A percentile compares a stretch with the other conserved stretches of the same genome.
Conservation (phyloP, 2,329 filamentous ascomycete genomes). For the Tolypocladium amazonense region DNA sequence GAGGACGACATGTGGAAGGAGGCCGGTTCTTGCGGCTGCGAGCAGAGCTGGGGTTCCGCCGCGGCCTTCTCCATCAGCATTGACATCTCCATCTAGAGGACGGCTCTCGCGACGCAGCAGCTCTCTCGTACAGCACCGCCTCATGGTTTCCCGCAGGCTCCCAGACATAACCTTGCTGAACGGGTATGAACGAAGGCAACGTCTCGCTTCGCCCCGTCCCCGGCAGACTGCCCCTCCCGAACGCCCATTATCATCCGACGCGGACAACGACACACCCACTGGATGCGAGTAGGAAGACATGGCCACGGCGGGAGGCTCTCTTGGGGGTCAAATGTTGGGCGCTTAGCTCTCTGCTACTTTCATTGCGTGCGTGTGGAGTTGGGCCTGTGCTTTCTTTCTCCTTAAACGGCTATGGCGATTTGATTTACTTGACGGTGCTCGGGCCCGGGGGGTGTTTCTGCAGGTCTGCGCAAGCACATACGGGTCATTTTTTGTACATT, state of each 20-base stretch:
- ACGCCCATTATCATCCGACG: neutral
- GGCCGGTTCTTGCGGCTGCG: conserved; percentile 56
- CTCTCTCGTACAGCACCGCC: neutral
- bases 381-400: neutral
- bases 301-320: neutral
- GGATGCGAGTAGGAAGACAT: neutral
- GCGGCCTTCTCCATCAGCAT: conserved; percentile 2
- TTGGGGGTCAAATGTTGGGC: neutral
- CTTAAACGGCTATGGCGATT: neutral
- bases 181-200: conserved; percentile 15
- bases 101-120: neutral
- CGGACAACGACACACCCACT: neutral
- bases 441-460: conserved; percentile 8
- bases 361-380: conserved; percentile 4
- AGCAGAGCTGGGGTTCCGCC: conserved; percentile 67
- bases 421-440: neutral
- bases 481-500: conserved; percentile 16
- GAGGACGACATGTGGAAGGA: conserved; percentile 76
- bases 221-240: conserved; percentile 3
- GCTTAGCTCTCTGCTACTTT: neutral
- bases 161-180: conserved; percentile 8
- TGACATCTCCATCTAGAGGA: conserved; percentile 2
- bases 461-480: conserved; percentile 11
- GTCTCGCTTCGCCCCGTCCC: conserved; percentile 10
- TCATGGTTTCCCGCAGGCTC: neutral